Evolutionary conservation across 176 grass and related monocot genomes (phyloP).

Genomic region (Tillandsia leiboldiana): DNA sequence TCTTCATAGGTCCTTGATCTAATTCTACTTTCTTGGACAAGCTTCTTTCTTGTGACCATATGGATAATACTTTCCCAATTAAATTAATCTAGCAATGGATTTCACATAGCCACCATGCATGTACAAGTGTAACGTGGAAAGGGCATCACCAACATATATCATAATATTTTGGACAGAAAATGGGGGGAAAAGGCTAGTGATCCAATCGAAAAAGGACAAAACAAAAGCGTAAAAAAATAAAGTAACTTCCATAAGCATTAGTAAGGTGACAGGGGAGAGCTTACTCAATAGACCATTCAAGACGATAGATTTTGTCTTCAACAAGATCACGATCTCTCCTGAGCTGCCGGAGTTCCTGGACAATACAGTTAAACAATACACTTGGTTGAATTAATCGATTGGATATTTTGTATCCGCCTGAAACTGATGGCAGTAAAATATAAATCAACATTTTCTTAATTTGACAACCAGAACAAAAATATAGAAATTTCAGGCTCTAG

Average conservation of each 20-base stretch:
- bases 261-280: conserved; percentile 8
- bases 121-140: too few species aligned
- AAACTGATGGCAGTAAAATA: not conserved
- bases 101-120: too few species aligned
- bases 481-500: not conserved
- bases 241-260: too few species aligned
- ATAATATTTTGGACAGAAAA: too few species aligned
- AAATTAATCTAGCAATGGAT: too few species aligned
- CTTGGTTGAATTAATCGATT: not conserved
- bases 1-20: not conserved
- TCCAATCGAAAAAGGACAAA: not conserved
- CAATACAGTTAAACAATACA: not conserved
- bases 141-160: too few species aligned
- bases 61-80: too few species aligned
- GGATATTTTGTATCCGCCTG: not conserved
- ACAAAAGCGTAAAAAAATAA: not conserved
- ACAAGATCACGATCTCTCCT: conserved; percentile 76
- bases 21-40: too few species aligned
- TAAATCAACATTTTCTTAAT: not conserved
- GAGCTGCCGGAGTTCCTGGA: conserved; percentile 67
- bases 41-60: too few species aligned
- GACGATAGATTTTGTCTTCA: conserved; percentile 85
- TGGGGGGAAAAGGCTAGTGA: not conserved
- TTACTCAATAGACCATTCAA: conserved; percentile 93
- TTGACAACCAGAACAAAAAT: not conserved